Percentiles rank a stretch among this genome's conserved stretches.
phyloP scores from a whole-genome alignment of 169 alveolate species.

The Perkinsus chesapeaki region DNA sequence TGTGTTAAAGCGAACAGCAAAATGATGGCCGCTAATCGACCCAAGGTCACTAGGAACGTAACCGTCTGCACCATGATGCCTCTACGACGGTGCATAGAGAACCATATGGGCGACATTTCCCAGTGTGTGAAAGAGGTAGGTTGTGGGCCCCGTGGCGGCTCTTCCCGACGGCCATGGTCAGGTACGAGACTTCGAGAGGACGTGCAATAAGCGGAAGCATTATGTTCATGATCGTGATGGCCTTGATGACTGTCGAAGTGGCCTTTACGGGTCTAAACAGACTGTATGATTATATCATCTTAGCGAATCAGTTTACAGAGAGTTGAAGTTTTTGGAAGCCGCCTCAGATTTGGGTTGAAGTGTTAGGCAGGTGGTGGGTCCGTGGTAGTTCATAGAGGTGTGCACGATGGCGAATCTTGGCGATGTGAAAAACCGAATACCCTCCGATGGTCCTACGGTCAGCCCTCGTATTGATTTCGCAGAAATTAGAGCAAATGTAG shows the following conservation, averaged over 20 bases:
- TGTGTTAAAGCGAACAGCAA: background rate
- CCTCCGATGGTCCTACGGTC: too few species aligned
- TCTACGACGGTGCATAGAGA: background rate
- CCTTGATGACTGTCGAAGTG: background rate
- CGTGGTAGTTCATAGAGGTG: too few species aligned
- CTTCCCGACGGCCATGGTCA: background rate
- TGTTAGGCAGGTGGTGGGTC: too few species aligned
- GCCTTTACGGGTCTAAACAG: background rate
- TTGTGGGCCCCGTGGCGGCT: background rate
- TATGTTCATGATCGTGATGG: background rate
- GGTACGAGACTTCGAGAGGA: background rate
- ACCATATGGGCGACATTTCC: background rate
- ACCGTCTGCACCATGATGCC: background rate
- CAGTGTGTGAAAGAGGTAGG: background rate
- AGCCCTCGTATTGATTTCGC: too few species aligned
- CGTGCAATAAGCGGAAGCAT: background rate
- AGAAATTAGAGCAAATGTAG: too few species aligned
- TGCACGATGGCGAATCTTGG: too few species aligned
- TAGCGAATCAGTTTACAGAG: background rate
- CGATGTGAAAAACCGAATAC: too few species aligned
- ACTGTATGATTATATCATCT: background rate
- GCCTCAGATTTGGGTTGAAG: too few species aligned
- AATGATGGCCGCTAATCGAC: background rate
- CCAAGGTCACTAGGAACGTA: background rate
- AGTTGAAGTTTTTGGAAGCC: background rate